phyloP scores from a whole-genome alignment of 208 protist genomes.

The Trypanosoma grayi region DNA sequence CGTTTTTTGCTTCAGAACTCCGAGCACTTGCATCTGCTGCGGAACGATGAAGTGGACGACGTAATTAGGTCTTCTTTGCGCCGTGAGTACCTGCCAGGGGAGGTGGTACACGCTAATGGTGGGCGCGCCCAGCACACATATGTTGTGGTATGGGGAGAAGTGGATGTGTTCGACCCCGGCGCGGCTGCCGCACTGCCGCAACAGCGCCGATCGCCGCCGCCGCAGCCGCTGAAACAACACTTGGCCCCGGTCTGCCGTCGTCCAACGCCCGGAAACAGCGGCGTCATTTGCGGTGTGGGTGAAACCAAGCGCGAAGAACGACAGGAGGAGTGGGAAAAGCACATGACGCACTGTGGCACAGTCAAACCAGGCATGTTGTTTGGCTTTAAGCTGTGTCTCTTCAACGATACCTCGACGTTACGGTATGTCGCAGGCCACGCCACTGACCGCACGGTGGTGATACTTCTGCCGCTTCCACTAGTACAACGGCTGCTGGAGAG shows the following conservation, averaged over 20 bases:
- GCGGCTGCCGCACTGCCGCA: background rate
- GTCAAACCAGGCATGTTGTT: constrained; percentile 66
- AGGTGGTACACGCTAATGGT: constrained; percentile 44
- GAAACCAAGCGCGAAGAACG: too few relatives aligned
- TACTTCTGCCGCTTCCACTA: constrained; percentile 49
- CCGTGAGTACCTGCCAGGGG: constrained; percentile 65
- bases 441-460: constrained; percentile 59
- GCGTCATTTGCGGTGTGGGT: background rate
- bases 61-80: constrained; percentile 46
- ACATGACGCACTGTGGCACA: constrained; percentile 54
- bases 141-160: constrained; percentile 67
- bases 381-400: constrained; percentile 68
- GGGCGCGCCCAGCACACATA: constrained; percentile 42
- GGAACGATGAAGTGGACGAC: constrained; percentile 35
- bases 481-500: constrained; percentile 36
- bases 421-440: constrained; percentile 45
- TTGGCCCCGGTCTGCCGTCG: background rate
- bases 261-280: background rate
- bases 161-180: constrained; percentile 66
- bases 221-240: background rate
- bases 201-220: background rate
- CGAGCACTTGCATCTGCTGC: constrained; percentile 50
- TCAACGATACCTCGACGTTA: constrained; percentile 48
- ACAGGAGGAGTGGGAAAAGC: constrained; percentile 17
- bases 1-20: constrained; percentile 56